Conservation (phyloP, 208 protist genomes). For the Leishmania aethiopica region DNA sequence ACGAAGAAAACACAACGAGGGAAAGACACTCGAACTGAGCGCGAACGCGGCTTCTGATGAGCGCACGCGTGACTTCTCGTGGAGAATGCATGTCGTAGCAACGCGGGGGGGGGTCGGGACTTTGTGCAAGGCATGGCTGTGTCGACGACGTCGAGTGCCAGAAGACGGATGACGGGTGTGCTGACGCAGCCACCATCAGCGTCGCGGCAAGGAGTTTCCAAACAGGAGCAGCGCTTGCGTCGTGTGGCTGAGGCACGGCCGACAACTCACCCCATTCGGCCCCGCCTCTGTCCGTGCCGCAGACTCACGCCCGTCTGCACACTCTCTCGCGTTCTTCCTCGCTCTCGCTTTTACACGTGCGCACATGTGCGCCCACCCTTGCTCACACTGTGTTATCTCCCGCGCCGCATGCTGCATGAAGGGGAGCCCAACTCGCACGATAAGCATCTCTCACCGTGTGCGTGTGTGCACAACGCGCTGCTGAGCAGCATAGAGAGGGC, state of each 20-base stretch:
- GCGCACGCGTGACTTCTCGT: background rate
- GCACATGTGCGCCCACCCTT: background rate
- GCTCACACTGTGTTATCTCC: background rate
- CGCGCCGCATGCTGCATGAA: background rate
- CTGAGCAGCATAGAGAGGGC: background rate
- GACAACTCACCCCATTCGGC: background rate
- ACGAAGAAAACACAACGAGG: background rate
- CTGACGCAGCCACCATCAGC: background rate
- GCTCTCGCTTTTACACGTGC: background rate
- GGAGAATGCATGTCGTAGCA: background rate
- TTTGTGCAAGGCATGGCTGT: background rate
- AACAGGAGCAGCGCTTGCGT: background rate
- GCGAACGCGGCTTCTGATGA: background rate
- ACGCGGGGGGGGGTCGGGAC: background rate
- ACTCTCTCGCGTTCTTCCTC: background rate
- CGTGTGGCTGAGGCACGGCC: background rate
- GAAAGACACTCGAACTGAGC: background rate
- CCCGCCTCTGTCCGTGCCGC: background rate
- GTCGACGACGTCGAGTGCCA: background rate
- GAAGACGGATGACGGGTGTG: background rate
- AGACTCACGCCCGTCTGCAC: background rate
- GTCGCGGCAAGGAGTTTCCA: background rate
- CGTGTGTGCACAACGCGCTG: background rate
- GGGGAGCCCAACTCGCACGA: background rate
- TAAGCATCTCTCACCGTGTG: background rate